These are phyloP conservation scores for Fusarium sterilihyphosum DNA, from an alignment of 2,329 filamentous ascomycete genomes.

Conservation along the genomic window DNA sequence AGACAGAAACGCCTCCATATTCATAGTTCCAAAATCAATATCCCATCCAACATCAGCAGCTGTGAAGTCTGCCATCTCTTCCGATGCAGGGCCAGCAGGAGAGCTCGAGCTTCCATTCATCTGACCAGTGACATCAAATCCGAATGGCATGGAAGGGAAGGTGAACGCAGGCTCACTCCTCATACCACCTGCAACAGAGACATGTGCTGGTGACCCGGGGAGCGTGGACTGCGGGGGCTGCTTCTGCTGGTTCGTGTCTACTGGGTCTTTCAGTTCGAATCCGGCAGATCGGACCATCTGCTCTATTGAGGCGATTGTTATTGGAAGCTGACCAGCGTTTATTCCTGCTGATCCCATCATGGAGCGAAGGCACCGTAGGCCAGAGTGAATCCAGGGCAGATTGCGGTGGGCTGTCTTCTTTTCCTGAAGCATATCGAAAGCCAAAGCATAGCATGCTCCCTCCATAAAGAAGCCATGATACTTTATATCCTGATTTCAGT, in stretches of 20 bases:
- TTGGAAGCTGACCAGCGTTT: slow-evolving; percentile 35
- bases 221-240: slow-evolving; percentile 25
- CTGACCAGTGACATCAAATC: slow-evolving; percentile 37
- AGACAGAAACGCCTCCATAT: slow-evolving; percentile 48
- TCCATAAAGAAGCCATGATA: slow-evolving; percentile 57
- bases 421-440: slow-evolving; percentile 56
- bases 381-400: slow-evolving; percentile 54
- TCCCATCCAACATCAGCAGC: slow-evolving; percentile 45
- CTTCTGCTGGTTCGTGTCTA: slow-evolving; percentile 28
- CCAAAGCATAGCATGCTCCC: slow-evolving; percentile 53
- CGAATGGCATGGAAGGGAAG: slow-evolving; percentile 45
- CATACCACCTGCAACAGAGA: slow-evolving; percentile 7
- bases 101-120: slow-evolving; percentile 31
- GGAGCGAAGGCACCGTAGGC: slow-evolving; percentile 48
- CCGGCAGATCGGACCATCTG: slow-evolving; percentile 46
- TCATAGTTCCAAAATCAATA: slow-evolving; percentile 47
- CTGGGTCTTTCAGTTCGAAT: slow-evolving; percentile 38
- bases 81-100: slow-evolving; percentile 27
- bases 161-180: slow-evolving; percentile 39
- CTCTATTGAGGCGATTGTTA: slow-evolving; percentile 42
- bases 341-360: slow-evolving; percentile 44
- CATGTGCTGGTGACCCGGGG: slow-evolving; percentile 29
- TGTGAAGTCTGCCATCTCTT: slow-evolving; percentile 43
- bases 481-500: slow-evolving; percentile 50
- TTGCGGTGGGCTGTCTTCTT: slow-evolving; percentile 49